Evolutionary conservation across 2,329 filamentous ascomycete species (phyloP).

Genomic region (Helotiales sp.): DNA sequence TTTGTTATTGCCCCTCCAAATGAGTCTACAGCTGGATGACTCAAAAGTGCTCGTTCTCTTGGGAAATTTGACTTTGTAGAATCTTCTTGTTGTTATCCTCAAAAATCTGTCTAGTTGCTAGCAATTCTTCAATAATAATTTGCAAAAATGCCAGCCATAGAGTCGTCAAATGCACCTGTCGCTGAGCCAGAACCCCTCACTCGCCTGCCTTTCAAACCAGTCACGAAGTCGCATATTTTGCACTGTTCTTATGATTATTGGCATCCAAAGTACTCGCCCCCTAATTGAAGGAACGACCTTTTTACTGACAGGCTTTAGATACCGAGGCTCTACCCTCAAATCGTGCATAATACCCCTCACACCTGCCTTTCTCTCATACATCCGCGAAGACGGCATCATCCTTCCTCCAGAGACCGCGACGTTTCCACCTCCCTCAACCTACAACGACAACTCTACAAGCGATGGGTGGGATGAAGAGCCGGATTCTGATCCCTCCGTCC

Average conservation of each 20-base stretch:
- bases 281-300: neutral
- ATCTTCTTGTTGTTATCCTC: neutral
- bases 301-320: conserved; percentile 47
- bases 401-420: conserved; percentile 63
- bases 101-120: neutral
- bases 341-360: conserved; percentile 81
- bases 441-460: conserved; percentile 48
- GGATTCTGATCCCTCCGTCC: conserved; percentile 31
- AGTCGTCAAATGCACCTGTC: conserved; percentile 10
- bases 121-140: neutral
- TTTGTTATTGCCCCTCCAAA: conserved; percentile 17
- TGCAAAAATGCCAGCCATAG: conserved; percentile 30
- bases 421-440: conserved; percentile 26
- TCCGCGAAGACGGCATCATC: conserved; percentile 89
- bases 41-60: conserved; percentile 1
- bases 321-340: conserved; percentile 79
- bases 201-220: conserved; percentile 72
- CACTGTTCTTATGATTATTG: conserved; percentile 94
- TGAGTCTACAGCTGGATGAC: neutral
- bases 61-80: neutral
- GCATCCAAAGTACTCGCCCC: conserved; percentile 68
- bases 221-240: conserved; percentile 83
- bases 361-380: conserved; percentile 75
- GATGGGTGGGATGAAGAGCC: conserved; percentile 51
- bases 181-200: conserved; percentile 29